Evolutionary conservation across 2,329 filamentous ascomycete species (phyloP), one percentile per base, ranked within the genome.

Genomic region (Aureobasidium lini): DNA sequence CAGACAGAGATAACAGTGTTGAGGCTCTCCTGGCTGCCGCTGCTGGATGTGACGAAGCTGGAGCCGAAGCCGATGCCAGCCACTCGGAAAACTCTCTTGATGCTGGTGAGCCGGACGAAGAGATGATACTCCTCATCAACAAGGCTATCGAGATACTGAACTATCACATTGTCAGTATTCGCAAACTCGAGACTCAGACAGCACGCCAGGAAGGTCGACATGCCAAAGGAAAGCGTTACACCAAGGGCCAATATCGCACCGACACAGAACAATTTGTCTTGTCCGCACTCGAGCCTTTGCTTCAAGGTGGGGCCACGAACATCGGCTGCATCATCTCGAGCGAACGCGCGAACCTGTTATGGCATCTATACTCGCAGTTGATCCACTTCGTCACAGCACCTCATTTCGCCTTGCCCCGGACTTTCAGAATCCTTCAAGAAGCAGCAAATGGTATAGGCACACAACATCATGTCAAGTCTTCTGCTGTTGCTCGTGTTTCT

Each of bases 61-160:
- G n/a, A 16, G n/a, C 8, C n/a, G 11, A 34, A 15, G 50, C 18
- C 10, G 18, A 42, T 10, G 28, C 32, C 23, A 23, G 23, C 23
- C 23, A 23, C 23, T 23, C 9, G 28, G 7, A 44, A 13, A 36
- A 49, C 23, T 2, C 18, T 34, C 10, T 31, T 44, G 34, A 36
- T 31, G 32, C 16, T 43, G 61, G 61, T 15, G 53, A 44, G 13
- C 54, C 44, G 40, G 61, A 63, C 34, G 52, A 36, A 13, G 61
- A 63, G 7, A 10, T 63, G 10, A 10, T 29, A 6, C 40, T 50
- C 11, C 56, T 63, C 4, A 58, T 63, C 31, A 56, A 34, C 43
- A 60, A 61, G 36, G 61, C 61, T 13, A 46, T 60, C 4, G 47
- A 61, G 11, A 50, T 61, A 15, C 48, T 63, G 15, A 48, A 48